A percentile compares a stretch with the other conserved stretches of the same genome.
Conservation (phyloP, 306 rosid species). For the Erythrophleum fordii region DNA sequence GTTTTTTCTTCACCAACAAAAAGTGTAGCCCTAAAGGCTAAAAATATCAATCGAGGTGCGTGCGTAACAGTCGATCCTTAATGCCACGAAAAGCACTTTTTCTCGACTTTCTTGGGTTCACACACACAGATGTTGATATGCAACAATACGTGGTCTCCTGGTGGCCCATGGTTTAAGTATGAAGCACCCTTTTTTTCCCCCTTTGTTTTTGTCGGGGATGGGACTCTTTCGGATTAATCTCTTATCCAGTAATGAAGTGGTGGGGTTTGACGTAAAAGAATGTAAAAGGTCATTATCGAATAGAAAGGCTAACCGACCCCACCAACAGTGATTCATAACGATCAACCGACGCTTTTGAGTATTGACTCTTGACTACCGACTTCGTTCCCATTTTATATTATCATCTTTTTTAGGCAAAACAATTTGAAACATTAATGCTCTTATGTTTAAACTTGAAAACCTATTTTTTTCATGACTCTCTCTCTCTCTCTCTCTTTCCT, state of each 20-base stretch:
- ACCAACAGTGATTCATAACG: neutral
- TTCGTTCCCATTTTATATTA: neutral
- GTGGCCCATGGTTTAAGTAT: neutral
- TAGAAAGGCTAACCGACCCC: neutral
- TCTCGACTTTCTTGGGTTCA: slow-evolving; percentile 15
- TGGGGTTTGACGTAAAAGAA: neutral
- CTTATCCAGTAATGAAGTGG: neutral
- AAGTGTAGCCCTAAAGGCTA: neutral
- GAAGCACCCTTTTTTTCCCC: neutral
- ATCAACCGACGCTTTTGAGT: neutral
- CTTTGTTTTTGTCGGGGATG: too few species aligned
- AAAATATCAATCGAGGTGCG: neutral
- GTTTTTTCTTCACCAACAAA: neutral
- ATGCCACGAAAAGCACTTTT: neutral
- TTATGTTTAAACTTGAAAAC: too few species aligned
- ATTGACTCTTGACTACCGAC: slow-evolving; percentile 15
- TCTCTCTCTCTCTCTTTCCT: too few species aligned
- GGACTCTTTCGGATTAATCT: neutral
- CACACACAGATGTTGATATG: neutral
- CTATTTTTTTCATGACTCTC: too few species aligned
- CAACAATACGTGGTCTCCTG: neutral
- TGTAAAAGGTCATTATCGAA: neutral
- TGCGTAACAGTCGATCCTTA: neutral
- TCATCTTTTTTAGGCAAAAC: too few species aligned
- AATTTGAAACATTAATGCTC: too few species aligned